Evolutionary conservation across 352 stramenopile species (phyloP).

Genomic region (Pythium brassicae): DNA sequence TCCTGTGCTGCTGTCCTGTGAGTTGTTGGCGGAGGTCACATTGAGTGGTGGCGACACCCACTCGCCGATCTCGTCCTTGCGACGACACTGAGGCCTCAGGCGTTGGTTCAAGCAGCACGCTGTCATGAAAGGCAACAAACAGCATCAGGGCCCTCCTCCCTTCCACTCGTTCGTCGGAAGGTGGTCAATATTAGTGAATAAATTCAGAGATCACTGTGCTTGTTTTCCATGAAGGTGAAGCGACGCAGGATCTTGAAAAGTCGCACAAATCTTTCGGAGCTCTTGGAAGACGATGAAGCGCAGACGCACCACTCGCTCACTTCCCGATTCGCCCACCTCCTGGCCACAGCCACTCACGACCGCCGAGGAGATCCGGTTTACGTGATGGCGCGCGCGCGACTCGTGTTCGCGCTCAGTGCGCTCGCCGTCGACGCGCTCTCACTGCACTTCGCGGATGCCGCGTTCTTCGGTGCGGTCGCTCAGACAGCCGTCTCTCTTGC

Average conservation of each 20-base stretch:
- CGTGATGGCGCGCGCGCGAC: constrained; percentile 16
- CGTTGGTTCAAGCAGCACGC: too few species aligned
- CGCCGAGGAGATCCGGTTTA: neutral
- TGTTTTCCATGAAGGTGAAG: constrained; percentile 23
- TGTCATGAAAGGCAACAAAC: too few species aligned
- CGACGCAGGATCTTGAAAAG: neutral
- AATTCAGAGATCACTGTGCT: neutral
- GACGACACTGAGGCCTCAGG: too few species aligned
- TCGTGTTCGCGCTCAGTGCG: constrained; percentile 9
- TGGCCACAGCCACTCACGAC: neutral
- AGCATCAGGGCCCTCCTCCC: too few species aligned
- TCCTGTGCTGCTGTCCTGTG: too few species aligned
- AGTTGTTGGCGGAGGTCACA: too few species aligned
- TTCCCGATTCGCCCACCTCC: constrained; percentile 16
- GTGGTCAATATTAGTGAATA: too few species aligned
- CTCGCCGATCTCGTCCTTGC: too few species aligned
- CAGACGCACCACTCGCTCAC: constrained; percentile 5
- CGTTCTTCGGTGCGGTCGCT: constrained; percentile 30
- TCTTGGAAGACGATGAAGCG: too few species aligned
- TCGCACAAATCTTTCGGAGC: neutral
- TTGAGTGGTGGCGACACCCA: too few species aligned
- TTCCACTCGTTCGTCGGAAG: too few species aligned
- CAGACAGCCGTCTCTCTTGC: too few species aligned
- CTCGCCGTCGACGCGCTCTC: constrained; percentile 9
- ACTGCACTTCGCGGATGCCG: constrained; percentile 16